Evolutionary conservation across 176 grass and related monocot species (phyloP).

Genomic region (Oropetium thomaeum): DNA sequence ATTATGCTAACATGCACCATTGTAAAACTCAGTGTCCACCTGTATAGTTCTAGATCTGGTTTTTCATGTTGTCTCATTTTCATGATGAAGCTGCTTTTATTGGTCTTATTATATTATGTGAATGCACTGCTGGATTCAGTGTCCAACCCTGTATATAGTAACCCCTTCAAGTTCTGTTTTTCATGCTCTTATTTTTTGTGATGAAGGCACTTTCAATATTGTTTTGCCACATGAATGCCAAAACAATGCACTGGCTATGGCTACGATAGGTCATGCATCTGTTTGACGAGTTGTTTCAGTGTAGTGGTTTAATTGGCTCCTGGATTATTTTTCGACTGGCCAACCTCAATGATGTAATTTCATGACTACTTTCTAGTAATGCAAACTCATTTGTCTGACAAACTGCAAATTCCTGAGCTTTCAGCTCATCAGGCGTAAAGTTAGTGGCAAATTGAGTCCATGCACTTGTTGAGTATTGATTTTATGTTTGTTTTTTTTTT

Average conservation of each 20-base stretch:
- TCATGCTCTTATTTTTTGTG: background rate
- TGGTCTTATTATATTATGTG: background rate
- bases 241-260: background rate
- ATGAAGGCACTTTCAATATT: background rate
- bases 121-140: background rate
- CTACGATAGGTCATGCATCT: background rate
- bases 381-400: background rate
- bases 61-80: background rate
- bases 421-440: slow-evolving; percentile 5
- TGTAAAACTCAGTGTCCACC: background rate
- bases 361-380: background rate
- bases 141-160: background rate
- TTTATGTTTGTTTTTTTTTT: background rate
- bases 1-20: background rate
- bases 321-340: background rate
- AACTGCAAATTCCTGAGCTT: slow-evolving; percentile 11
- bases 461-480: background rate
- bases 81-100: background rate
- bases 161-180: background rate
- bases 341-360: background rate
- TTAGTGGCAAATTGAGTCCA: background rate
- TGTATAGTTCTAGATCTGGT: background rate
- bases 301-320: background rate
- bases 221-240: background rate
- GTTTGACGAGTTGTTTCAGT: background rate